phyloP scores from a whole-genome alignment of 2,329 filamentous ascomycete genomes.

The Epichloe typhina region DNA sequence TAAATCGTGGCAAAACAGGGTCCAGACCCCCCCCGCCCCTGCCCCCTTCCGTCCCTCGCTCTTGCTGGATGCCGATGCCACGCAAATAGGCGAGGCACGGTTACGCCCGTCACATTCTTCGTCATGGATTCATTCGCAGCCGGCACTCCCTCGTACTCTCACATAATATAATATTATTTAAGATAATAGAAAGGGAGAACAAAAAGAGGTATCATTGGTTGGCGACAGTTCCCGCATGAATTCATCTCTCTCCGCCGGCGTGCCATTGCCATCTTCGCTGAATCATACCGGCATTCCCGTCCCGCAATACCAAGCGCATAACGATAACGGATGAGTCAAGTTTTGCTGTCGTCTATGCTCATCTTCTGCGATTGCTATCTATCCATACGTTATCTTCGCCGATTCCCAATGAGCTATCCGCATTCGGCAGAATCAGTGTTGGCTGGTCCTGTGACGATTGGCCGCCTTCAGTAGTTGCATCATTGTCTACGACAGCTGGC shows the following conservation, averaged over 20 bases:
- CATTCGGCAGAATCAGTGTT: conserved; percentile 18
- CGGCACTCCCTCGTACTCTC: too few species aligned
- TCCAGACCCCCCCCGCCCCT: too few species aligned
- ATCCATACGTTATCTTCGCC: conserved; percentile 27
- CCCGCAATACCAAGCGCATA: not conserved
- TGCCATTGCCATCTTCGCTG: too few species aligned
- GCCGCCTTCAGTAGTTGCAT: conserved; percentile 15
- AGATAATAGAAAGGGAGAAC: not conserved
- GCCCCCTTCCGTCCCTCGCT: not conserved
- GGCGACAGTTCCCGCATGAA: not conserved
- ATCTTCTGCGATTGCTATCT: conserved; percentile 10
- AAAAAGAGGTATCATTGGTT: not conserved
- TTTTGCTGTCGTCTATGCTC: not conserved
- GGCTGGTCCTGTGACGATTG: conserved; percentile 9
- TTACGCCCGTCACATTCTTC: too few species aligned
- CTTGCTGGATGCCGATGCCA: too few species aligned
- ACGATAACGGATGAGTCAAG: too few species aligned
- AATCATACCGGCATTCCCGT: not conserved
- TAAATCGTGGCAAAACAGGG: not conserved
- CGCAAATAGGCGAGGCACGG: too few species aligned
- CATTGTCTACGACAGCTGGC: conserved; percentile 24
- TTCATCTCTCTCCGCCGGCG: not conserved
- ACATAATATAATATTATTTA: not conserved
- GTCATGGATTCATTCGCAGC: too few species aligned
- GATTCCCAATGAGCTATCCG: conserved; percentile 24